Evolutionary conservation across 352 stramenopile species (phyloP).

Genomic region (Globisporangium splendens): DNA sequence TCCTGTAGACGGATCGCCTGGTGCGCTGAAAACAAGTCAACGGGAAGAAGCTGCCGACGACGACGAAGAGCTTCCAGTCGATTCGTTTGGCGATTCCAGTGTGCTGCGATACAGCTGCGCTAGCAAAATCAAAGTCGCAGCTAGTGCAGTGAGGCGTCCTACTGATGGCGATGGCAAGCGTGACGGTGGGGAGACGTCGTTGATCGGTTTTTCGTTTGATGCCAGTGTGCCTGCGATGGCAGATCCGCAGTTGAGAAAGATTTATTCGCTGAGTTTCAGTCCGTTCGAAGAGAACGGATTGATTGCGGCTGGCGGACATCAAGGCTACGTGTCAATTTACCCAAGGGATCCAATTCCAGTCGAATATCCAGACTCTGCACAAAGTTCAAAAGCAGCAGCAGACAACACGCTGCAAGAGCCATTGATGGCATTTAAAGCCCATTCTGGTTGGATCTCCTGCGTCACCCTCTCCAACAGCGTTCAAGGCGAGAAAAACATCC

Average conservation of each 20-base stretch:
- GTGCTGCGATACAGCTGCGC: slow-evolving; percentile 29
- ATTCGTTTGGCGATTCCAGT: slow-evolving; percentile 29
- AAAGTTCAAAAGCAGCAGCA: too few species aligned
- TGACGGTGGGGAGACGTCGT: background rate
- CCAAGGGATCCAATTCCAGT: slow-evolving; percentile 1
- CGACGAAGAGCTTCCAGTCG: slow-evolving; percentile 7
- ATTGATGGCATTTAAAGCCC: slow-evolving; percentile 53
- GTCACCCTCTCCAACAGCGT: slow-evolving; percentile 34
- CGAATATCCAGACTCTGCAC: background rate
- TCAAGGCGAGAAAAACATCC: slow-evolving; percentile 23
- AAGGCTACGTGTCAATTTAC: slow-evolving; percentile 51
- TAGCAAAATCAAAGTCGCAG: background rate
- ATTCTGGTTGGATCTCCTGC: slow-evolving; percentile 49
- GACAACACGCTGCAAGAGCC: slow-evolving; percentile 7
- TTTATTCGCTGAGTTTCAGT: slow-evolving; percentile 47
- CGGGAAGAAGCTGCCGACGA: slow-evolving; percentile 9
- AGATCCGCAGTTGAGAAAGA: slow-evolving; percentile 35
- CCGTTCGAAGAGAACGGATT: slow-evolving; percentile 33
- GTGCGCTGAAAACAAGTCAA: background rate
- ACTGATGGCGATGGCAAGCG: background rate
- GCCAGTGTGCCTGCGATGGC: slow-evolving; percentile 12
- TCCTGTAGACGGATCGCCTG: slow-evolving; percentile 5
- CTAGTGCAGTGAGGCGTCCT: background rate
- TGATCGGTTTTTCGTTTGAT: slow-evolving; percentile 23
- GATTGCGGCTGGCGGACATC: slow-evolving; percentile 35